Conservation (phyloP, 345 rosid species). For the Sisymbrium altissimum region DNA sequence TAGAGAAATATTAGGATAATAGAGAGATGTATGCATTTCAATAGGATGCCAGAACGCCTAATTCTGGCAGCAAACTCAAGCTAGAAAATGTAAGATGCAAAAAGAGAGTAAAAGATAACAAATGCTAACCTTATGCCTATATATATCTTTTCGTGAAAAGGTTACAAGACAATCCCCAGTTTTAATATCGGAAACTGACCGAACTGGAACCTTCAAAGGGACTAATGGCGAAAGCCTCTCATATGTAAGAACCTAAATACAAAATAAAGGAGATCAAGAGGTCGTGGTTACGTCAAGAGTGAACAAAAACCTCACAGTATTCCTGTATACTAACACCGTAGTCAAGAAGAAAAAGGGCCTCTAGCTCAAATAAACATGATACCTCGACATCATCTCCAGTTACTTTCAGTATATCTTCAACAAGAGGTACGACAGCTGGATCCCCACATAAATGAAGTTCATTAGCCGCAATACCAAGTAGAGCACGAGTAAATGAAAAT, state of each 20-base stretch:
- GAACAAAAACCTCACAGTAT: background rate
- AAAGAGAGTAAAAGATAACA: conserved; percentile 15
- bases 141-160: conserved; percentile 74
- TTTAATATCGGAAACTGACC: conserved; percentile 55
- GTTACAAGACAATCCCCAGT: conserved; percentile 85
- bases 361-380: conserved; percentile 16
- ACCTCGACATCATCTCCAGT: conserved; percentile 84
- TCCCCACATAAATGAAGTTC: conserved; percentile 97
- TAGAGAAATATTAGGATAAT: background rate
- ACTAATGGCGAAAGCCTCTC: conserved; percentile 84
- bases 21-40: background rate
- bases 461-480: conserved; percentile 77
- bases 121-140: conserved; percentile 59
- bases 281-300: background rate
- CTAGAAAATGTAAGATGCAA: background rate
- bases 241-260: conserved; percentile 56
- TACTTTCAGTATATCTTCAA: conserved; percentile 70
- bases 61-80: conserved; percentile 9
- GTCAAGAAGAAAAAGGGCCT: background rate
- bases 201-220: conserved; percentile 58
- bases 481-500: conserved; percentile 85
- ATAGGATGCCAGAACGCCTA: background rate
- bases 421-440: conserved; percentile 77
- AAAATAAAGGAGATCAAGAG: conserved; percentile 8
- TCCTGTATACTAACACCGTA: background rate